A percentile compares a stretch with the other conserved stretches of the same genome.
phyloP scores from a whole-genome alignment of 225 moss, liverwort and hornwort species.

The Pseudisothecium myosuroides region DNA sequence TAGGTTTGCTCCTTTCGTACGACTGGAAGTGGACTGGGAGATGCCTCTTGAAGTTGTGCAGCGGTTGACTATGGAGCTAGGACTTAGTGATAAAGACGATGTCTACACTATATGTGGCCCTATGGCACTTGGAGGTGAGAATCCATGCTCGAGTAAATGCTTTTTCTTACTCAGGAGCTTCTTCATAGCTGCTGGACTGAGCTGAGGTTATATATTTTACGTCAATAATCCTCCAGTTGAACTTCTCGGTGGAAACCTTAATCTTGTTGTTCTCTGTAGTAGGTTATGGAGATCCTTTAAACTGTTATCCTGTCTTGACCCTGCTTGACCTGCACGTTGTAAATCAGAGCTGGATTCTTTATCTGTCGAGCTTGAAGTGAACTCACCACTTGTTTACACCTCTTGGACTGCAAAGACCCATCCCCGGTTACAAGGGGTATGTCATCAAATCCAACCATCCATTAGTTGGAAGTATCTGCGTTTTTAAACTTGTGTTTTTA shows the following conservation, averaged over 20 bases:
- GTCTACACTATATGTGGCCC: constrained; percentile 40
- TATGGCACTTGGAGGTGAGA: constrained; percentile 44
- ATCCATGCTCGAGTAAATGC: neutral
- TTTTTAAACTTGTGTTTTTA: neutral
- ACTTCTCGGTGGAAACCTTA: neutral
- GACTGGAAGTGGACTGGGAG: constrained; percentile 43
- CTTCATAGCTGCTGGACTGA: neutral
- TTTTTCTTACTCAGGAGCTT: neutral
- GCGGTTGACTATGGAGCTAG: constrained; percentile 38
- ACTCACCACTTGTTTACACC: constrained; percentile 27
- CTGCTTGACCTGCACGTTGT: neutral
- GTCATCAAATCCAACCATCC: neutral
- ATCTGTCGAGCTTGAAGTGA: constrained; percentile 30
- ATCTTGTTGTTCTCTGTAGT: neutral
- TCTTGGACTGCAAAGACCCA: constrained; percentile 50
- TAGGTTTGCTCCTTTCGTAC: constrained; percentile 42
- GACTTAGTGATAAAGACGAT: constrained; percentile 41
- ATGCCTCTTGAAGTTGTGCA: constrained; percentile 55
- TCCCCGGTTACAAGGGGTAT: constrained; percentile 59
- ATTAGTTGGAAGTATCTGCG: neutral
- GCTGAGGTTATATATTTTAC: neutral
- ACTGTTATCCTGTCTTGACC: neutral
- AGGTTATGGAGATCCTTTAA: neutral
- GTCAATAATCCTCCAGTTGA: neutral
- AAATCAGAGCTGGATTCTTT: constrained; percentile 42